Percentiles rank a stretch among this genome's conserved stretches.
Conservation (phyloP, 176 grass and related monocot species). For the Dendrocalamus sinicus region DNA sequence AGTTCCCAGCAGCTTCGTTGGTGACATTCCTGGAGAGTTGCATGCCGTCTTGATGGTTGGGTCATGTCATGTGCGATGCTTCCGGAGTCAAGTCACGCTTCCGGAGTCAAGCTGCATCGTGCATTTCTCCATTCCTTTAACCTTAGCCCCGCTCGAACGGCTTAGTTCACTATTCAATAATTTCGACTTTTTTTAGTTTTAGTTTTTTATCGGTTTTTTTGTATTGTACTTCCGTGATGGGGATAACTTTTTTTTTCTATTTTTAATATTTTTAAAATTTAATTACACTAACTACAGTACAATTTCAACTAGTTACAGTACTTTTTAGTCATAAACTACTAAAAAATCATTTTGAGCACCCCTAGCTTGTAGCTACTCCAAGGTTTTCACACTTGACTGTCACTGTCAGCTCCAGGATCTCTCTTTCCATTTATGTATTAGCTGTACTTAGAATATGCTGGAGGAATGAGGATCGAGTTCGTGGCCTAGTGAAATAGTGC, state of each 20-base stretch:
- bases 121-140: neutral
- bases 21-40: slow-evolving; percentile 19
- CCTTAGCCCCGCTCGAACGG: no score
- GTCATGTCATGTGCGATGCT: neutral
- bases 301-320: no score
- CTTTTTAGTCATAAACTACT: no score
- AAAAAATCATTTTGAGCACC: no score
- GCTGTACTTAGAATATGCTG: neutral
- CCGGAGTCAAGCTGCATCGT: neutral
- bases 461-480: neutral
- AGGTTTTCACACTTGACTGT: neutral
- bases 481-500: neutral
- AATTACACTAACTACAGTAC: no score
- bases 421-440: neutral
- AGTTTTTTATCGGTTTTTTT: no score
- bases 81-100: neutral
- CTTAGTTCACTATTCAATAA: no score
- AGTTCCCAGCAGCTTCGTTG: slow-evolving; percentile 37
- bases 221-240: no score
- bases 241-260: no score
- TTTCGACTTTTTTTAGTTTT: no score
- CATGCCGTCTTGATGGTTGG: neutral
- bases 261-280: no score
- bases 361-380: neutral
- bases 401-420: neutral